Evolutionary conservation across 2,329 filamentous ascomycete species (phyloP), one percentile per base, ranked within the genome.

Genomic region (Hypoxylon sp.): DNA sequence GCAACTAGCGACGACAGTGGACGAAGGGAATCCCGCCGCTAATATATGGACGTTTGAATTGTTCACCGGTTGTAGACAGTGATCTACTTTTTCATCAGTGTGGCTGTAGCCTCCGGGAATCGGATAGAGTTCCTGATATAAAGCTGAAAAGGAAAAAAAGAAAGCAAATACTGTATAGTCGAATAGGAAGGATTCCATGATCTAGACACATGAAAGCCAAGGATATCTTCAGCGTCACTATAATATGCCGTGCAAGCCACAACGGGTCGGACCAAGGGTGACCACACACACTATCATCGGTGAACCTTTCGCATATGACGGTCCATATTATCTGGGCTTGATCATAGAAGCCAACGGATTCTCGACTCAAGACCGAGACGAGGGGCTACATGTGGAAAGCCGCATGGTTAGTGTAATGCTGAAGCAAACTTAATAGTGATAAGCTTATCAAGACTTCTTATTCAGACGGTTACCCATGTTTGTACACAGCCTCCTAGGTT

Each of bases 401-500:
- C 45, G 62, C 63, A 68, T 52, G 45, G 29, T 21, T 65, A 58
- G 65, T 48, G 52, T 59, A 37, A 39, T 61, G 39, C 34, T 54
- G 46, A 63, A 63, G 66, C 56, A 68, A 63, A 67, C 58, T 53
- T 39, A 61, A 48, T 41, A 41, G n/a, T 19, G 41, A 52, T 21
- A 54, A 54, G 55, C 54, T 54, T 66, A 59, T 58, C 48, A 39
- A 19, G 47, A 45, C 45, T 54, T 56, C 63, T 61, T 50, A 37
- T 66, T 66, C 41, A 30, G 19, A 25, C 16, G 9, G 11, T 12
- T 43, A 23, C 51, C n/a, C 16, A 23, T 48, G 27, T 41, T 27
- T 29, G 25, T 30, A 60, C n/a, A 29, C 34, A 50, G 19, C 32
- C 41, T 8, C 14, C 43, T 29, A 7, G 19, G 23, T 14, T 29